A percentile compares a stretch with the other conserved stretches of the same genome.
phyloP scores from a whole-genome alignment of 2,329 filamentous ascomycete genomes.

The Verticillium longisporum region DNA sequence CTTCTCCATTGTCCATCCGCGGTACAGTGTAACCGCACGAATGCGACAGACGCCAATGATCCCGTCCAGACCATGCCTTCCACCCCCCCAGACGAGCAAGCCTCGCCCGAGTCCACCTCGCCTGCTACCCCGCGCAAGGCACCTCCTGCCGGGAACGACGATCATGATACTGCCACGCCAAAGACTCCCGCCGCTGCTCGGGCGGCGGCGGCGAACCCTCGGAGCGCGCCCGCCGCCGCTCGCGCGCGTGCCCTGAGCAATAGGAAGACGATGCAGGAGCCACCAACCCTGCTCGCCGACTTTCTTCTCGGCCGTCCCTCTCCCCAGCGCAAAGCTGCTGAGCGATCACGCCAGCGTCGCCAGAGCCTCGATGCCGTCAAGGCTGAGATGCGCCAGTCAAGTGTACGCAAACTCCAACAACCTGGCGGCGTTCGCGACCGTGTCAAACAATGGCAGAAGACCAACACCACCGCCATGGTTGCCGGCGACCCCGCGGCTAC shows the following conservation, averaged over 20 bases:
- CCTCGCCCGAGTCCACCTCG: slow-evolving; percentile 2
- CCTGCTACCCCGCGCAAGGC: slow-evolving; percentile 4
- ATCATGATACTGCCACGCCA: neutral
- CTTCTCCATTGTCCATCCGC: neutral
- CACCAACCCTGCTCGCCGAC: slow-evolving; percentile 44
- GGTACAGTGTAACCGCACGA: neutral
- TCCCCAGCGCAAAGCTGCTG: slow-evolving; percentile 45
- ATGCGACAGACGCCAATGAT: slow-evolving; percentile 2
- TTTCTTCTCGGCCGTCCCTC: slow-evolving; percentile 52
- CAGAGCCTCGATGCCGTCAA: slow-evolving; percentile 47
- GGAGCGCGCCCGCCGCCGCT: slow-evolving; percentile 32
- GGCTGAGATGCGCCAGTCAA: slow-evolving; percentile 44
- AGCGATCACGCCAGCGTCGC: slow-evolving; percentile 47
- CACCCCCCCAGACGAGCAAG: slow-evolving; percentile 10
- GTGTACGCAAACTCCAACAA: slow-evolving; percentile 52
- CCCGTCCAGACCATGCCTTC: slow-evolving; percentile 10
- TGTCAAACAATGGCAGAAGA: slow-evolving; percentile 78
- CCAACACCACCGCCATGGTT: slow-evolving; percentile 60
- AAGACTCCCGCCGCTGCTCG: slow-evolving; percentile 4
- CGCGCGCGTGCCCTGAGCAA: slow-evolving; percentile 29
- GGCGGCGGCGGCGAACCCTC: slow-evolving; percentile 24
- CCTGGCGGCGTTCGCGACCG: slow-evolving; percentile 68
- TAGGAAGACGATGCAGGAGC: slow-evolving; percentile 29
- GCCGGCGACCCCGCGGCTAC: slow-evolving; percentile 43
- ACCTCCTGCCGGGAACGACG: neutral